These are phyloP conservation scores for Dactylonectria estremocensis DNA, from an alignment of 2,329 filamentous ascomycete genomes.

Conservation along the genomic window DNA sequence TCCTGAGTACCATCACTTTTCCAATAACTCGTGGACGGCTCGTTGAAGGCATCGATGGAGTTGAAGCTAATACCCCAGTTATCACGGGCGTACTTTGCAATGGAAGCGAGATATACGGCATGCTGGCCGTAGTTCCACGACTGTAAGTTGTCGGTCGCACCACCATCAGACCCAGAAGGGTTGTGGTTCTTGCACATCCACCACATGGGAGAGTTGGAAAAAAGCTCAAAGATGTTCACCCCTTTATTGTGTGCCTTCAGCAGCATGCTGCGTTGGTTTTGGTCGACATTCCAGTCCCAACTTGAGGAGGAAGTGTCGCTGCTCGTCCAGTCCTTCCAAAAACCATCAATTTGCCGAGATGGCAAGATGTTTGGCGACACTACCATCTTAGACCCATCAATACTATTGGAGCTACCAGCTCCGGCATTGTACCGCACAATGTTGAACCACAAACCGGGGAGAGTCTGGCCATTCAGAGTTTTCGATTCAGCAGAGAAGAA, in stretches of 20 bases:
- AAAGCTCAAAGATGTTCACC: not conserved
- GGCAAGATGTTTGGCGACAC: not conserved
- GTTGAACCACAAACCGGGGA: not conserved
- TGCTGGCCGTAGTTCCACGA: not conserved
- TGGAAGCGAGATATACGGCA: not conserved
- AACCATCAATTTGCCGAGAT: not conserved
- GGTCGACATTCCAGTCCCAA: not conserved
- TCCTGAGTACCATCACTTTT: not conserved
- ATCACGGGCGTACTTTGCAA: not conserved
- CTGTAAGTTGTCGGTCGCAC: not conserved
- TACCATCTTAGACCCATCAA: not conserved
- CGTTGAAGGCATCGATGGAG: not conserved
- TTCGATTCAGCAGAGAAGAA: too few relatives aligned
- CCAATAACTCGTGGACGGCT: not conserved
- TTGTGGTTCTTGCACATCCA: slow-evolving; percentile 15
- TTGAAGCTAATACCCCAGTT: not conserved
- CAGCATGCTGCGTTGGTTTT: not conserved
- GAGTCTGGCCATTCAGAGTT: too few relatives aligned
- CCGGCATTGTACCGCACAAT: not conserved
- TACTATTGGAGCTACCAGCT: not conserved
- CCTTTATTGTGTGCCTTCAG: not conserved
- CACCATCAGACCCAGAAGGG: slow-evolving; percentile 2
- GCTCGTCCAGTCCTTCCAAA: not conserved
- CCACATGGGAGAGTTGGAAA: slow-evolving; percentile 15
- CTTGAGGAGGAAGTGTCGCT: not conserved